These are phyloP conservation scores for Brassica napus DNA, from an alignment of 345 rosid genomes.

Conservation along the genomic window DNA sequence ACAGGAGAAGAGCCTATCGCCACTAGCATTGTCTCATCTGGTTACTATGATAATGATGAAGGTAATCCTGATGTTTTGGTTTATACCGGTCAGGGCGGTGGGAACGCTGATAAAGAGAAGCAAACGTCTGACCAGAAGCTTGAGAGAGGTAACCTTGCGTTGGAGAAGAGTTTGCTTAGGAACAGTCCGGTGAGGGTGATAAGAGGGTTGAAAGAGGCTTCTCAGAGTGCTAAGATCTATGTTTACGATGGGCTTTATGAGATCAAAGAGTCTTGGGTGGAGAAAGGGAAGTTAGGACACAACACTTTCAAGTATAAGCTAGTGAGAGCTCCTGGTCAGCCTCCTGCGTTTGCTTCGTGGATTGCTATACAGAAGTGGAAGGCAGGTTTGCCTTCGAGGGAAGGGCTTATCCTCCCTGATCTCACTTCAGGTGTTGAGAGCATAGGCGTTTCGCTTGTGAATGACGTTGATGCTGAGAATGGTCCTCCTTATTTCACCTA, in stretches of 20 bases:
- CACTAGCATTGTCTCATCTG: background rate
- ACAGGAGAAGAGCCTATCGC: background rate
- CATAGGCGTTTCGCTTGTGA: background rate
- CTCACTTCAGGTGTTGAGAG: background rate
- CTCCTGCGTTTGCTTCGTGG: background rate
- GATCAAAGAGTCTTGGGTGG: background rate
- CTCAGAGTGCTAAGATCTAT: background rate
- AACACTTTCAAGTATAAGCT: background rate
- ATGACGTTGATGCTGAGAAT: background rate
- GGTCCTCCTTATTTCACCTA: background rate
- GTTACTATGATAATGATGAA: background rate
- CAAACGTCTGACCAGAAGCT: background rate
- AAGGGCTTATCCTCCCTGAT: background rate
- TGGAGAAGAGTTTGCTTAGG: background rate
- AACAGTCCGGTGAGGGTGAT: background rate
- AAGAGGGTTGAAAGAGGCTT: background rate
- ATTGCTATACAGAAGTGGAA: background rate
- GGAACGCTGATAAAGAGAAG: background rate
- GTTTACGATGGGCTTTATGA: background rate
- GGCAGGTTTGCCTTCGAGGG: background rate
- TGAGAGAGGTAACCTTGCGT: background rate
- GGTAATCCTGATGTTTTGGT: background rate
- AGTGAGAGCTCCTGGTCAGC: background rate
- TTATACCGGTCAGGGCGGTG: background rate
- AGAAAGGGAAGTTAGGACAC: background rate